Evolutionary conservation across 2,329 filamentous ascomycete genomes (phyloP), one percentile per base, ranked within the genome.

Genomic region (Epichloe gansuensis): DNA sequence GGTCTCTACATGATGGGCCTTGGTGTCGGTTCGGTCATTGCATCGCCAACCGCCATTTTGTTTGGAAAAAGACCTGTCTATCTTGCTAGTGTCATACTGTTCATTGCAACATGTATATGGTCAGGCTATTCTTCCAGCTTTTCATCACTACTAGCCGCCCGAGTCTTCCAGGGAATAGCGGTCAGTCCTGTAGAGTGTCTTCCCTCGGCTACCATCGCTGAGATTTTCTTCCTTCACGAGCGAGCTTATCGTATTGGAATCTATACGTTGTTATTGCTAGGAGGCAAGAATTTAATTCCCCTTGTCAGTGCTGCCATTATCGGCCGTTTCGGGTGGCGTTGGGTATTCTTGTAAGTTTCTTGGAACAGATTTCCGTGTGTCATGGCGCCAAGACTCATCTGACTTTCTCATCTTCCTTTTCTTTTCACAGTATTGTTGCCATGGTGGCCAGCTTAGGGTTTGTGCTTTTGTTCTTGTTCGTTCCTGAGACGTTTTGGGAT

Each of bases 401-500:
- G 42, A 12, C 52, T 48, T n/a, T 51, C 59, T 68, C 44, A 21
- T 21, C 17, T 57, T 25, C 34, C 34, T 23, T 41, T 5, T 37
- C 17, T 9, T 9, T 11, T 11, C n/a, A 8, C 50, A 86, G 85
- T 85, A 83, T 95, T 52, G 82, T 95, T 46, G 81, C 90, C 0
- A 87, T 95, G 3, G 72, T 95, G 9, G 86, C 90, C 37, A 88
- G 75, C 0, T 78, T 88, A 47, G 83, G 82, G 55, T 77, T 83
- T 39, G 65, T 80, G 21, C 70, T 95, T 3, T 75, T 97, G 1
- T 95, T 95, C 65, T 75, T 96, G 54, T 95, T 95, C 60, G 88
- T 95, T 0, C 91, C 91, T 0, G 91, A 97, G 69, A 95, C 90
- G 0, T 96, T 95, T 59, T 97, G 91, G 91, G 90, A 96, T 66